Percentiles rank a stretch among this genome's conserved stretches.
These are phyloP conservation scores for Elsinoe australis DNA, from an alignment of 2,329 filamentous ascomycete genomes.

Conservation along the genomic window DNA sequence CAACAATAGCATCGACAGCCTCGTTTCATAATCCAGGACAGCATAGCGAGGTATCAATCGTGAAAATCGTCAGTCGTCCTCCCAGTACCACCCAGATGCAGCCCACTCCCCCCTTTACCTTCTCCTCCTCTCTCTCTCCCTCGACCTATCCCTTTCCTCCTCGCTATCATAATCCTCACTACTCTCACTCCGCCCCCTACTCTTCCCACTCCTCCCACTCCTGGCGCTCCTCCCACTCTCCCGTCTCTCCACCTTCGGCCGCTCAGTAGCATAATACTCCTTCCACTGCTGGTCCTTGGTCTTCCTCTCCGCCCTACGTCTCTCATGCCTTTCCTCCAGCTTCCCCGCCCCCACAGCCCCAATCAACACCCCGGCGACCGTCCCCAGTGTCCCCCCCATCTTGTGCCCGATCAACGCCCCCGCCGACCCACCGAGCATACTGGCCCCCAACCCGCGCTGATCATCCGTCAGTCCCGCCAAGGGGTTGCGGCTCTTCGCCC, in stretches of 20 bases:
- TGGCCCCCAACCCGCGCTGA: slow-evolving; percentile 25
- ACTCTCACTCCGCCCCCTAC: neutral
- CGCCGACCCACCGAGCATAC: slow-evolving; percentile 25
- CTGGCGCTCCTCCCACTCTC: neutral
- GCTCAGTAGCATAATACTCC: slow-evolving; percentile 14
- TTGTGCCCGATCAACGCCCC: slow-evolving; percentile 27
- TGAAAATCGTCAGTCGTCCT: slow-evolving; percentile 11
- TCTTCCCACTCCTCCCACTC: neutral
- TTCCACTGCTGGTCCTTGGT: slow-evolving; percentile 11
- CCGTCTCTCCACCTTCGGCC: slow-evolving; percentile 1
- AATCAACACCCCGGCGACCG: slow-evolving; percentile 5
- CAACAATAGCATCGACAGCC: too few relatives aligned
- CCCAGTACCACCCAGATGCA: neutral
- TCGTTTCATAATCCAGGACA: too few relatives aligned
- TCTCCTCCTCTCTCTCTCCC: neutral
- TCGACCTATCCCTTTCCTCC: neutral
- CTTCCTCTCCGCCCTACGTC: neutral
- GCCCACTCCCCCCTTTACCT: neutral
- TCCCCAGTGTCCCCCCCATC: slow-evolving; percentile 19
- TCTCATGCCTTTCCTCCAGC: slow-evolving; percentile 14
- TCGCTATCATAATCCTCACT: neutral
- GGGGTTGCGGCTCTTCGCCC: slow-evolving; percentile 6
- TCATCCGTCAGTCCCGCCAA: slow-evolving; percentile 21
- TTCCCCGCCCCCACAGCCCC: slow-evolving; percentile 12
- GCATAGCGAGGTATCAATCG: slow-evolving; percentile 16